Percentiles rank a stretch among this genome's conserved stretches.
phyloP scores from a whole-genome alignment of 2,329 filamentous ascomycete genomes.

The Beauveria medogensis region DNA sequence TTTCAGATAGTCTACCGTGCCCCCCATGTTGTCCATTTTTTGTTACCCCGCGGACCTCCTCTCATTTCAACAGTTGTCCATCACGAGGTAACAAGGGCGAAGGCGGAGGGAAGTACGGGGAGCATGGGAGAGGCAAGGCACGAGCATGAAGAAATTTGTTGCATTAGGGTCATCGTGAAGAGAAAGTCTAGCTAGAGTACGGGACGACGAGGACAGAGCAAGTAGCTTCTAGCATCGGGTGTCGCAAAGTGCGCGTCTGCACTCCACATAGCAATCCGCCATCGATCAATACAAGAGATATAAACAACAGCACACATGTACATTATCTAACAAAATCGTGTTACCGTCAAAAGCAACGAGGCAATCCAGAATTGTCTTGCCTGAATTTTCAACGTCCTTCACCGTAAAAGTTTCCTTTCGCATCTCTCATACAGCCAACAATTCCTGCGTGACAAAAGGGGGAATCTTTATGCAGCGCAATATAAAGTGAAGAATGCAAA shows the following conservation, averaged over 20 bases:
- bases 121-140: no score
- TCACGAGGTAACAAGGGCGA: no score
- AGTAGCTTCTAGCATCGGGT: background rate
- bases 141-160: no score
- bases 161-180: no score
- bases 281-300: background rate
- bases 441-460: slow-evolving; percentile 5
- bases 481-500: background rate
- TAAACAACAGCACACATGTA: background rate
- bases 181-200: no score
- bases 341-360: background rate
- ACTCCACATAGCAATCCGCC: background rate
- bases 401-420: background rate
- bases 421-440: background rate
- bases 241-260: background rate
- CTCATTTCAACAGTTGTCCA: no score
- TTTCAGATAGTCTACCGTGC: background rate
- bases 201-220: no score
- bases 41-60: no score
- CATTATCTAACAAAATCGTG: slow-evolving; percentile 5
- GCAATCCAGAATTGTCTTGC: background rate
- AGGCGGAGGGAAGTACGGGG: no score
- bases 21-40: background rate
- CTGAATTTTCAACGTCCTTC: background rate
- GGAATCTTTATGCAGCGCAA: slow-evolving; percentile 8